A percentile compares a stretch with the other conserved stretches of the same genome.
These are phyloP conservation scores for Leucosporidium scottii DNA, from an alignment of 768 basidiomycete species.

Conservation along the genomic window DNA sequence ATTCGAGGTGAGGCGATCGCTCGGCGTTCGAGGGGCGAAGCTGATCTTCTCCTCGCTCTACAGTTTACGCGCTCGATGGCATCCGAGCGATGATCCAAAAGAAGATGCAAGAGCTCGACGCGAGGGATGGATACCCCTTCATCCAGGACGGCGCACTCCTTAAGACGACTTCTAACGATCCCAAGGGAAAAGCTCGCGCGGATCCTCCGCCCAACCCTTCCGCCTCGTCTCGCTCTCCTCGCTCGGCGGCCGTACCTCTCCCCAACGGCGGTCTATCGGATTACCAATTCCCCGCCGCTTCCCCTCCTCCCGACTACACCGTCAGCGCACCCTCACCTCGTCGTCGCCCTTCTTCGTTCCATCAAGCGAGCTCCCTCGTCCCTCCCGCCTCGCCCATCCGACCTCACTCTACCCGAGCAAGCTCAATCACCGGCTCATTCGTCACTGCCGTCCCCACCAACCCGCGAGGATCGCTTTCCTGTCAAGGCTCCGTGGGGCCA, in stretches of 20 bases:
- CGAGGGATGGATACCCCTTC: constrained; percentile 18
- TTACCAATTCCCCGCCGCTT: constrained; percentile 4
- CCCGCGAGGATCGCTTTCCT: constrained; percentile 7
- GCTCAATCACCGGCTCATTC: neutral
- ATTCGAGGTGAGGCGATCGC: constrained; percentile 17
- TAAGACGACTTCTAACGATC: neutral
- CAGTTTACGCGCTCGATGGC: constrained; percentile 36
- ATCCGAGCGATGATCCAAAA: constrained; percentile 35
- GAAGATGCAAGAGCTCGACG: constrained; percentile 31
- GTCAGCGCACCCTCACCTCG: neutral
- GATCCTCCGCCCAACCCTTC: neutral
- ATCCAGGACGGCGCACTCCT: constrained; percentile 3
- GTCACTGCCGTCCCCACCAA: constrained; percentile 20
- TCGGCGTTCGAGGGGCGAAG: neutral
- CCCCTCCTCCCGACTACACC: constrained; percentile 8
- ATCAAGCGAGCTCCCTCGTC: neutral
- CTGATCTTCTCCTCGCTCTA: neutral
- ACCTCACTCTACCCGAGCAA: neutral
- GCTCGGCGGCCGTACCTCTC: neutral
- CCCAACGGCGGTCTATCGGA: neutral
- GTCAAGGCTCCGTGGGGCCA: neutral
- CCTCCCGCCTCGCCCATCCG: constrained; percentile 5
- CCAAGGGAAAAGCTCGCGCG: constrained; percentile 9
- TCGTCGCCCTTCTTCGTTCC: neutral
- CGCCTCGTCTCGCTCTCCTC: neutral